phyloP scores from a whole-genome alignment of 805 yeast genomes.

The Ogataea trehaloabstinens region DNA sequence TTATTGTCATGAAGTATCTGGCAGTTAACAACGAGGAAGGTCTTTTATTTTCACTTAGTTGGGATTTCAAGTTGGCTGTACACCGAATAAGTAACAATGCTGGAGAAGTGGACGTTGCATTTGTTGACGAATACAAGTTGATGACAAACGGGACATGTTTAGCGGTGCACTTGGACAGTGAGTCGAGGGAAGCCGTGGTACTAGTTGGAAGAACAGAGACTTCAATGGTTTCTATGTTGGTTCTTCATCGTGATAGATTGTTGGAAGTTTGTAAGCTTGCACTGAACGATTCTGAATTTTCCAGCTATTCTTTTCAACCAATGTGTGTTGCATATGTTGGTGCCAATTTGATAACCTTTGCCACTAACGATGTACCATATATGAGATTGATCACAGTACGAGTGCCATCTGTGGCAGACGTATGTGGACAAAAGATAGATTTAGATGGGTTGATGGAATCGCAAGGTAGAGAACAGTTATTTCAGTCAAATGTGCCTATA shows the following conservation, averaged over 20 bases:
- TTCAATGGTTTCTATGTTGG: conserved; percentile 52
- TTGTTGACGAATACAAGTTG: conserved; percentile 35
- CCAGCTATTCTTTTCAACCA: conserved; percentile 62
- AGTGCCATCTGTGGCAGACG: conserved; percentile 35
- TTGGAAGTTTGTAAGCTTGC: conserved; percentile 48
- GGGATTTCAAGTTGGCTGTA: conserved; percentile 49
- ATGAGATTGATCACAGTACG: conserved; percentile 62
- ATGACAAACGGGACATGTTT: conserved; percentile 53
- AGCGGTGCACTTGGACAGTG: conserved; percentile 27
- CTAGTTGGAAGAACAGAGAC: conserved; percentile 60
- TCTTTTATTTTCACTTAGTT: conserved; percentile 54
- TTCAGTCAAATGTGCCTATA: conserved; percentile 27
- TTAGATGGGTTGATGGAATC: conserved; percentile 5
- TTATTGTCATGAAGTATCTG: conserved; percentile 23
- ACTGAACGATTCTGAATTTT: conserved; percentile 70
- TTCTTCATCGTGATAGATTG: conserved; percentile 24
- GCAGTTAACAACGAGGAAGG: conserved; percentile 17
- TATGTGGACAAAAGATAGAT: conserved; percentile 10
- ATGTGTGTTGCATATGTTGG: conserved; percentile 37
- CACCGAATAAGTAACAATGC: conserved; percentile 26
- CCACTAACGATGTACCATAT: conserved; percentile 76
- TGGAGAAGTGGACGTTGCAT: conserved; percentile 9
- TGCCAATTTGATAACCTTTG: conserved; percentile 47
- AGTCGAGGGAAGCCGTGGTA: conserved; percentile 34
- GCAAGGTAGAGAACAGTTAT: conserved; percentile 16